Evolutionary conservation across 352 stramenopile species (phyloP), one percentile per base, ranked within the genome.

Genomic region (Globisporangium abappressorium): DNA sequence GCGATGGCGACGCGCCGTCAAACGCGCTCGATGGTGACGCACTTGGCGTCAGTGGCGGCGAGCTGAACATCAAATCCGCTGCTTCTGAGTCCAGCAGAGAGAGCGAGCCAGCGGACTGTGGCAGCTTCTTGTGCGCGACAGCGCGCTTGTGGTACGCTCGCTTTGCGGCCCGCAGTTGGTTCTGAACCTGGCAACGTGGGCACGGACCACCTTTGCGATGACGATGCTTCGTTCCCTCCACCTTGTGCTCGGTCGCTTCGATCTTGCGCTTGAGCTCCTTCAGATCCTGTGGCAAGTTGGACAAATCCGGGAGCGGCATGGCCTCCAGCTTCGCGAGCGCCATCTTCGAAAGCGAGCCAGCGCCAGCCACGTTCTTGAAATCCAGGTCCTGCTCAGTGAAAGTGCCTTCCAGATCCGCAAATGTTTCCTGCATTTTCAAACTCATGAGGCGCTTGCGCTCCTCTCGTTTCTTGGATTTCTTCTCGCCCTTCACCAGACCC

Each of bases 251-350:
- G 0, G 86, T 94, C 28, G 82, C 82, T 70, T 94, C 86, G 70
- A 94, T 94, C 66, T 94, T 94, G 60, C 84, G 82, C 68, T 94
- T 94, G 20, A 94, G 78, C 36, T 94, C 86, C 58, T 88, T 88
- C 24, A 94, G 70, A 53, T 94, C 86, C 69, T 92, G 83, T 2
- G 86, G 86, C 30, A 94, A 70, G 65, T 92, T 92, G 11, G 74
- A 87, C 59, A 92, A 68, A 49, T 94, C 86, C 8, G 86, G 86
- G 38, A 94, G 66, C 11, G 86, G 84, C 59, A 92, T 57, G 61
- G 87, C 90, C 60, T 94, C 81, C 15, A 89, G 67, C 65, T 89
- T 89, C 9, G 81, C 84, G 26, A 89, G 66, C 62, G 81, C 79
- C 81, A 88, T 84, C 62, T 89, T 89, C 3, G 81, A 84, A 43